Evolutionary conservation across 257 asterid species (phyloP), one percentile per base, ranked within the genome.

Genomic region (Jasminum sambac): DNA sequence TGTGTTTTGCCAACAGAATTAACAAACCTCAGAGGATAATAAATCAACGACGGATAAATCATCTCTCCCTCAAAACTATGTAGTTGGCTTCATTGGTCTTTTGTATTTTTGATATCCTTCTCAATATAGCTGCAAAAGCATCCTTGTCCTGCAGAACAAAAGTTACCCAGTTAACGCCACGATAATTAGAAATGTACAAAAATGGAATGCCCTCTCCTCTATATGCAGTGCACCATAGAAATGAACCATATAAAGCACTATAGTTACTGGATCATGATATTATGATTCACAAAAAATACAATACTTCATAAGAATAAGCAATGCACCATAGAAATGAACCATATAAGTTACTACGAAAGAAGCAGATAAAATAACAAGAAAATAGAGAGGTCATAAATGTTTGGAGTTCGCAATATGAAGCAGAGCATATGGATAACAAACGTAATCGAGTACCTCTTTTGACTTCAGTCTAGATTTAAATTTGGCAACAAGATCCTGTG

Each of bases 401-500:
- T 39, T 5, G 9, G 13, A 13, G 2, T 43, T 43, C 11, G 50
- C 50, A 43, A 43, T 12, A 43, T 43, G 50, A 43, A 43, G 14
- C n/a, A 13, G 50, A 43, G 50, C 50, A 43, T 1, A 11, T 43
- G 50, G 50, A 43, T 4, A 43, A 41, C 1, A 6, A 24, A 19
- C 37, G 42, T 21, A 38, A 44, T 61, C 23, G 5, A 68, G 52
- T 67, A 89, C 99, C 98, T 91, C 99, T 86, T 86, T 89, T 21
- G 78, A 62, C 80, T 82, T 95, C 50, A 95, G 83, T 64, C 98
- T 89, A 63, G 95, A 86, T 82, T 74, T 91, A 79, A 95, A 95
- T 75, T 84, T 89, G 70, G 88, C 87, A 59, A 95, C 97, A 52
- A 95, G 98, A 76, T 89, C 96, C 81, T 87, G 94, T 14, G 96